Evolutionary conservation across 148 eudicot species (phyloP).

Genomic region (Nepenthes gracilis): DNA sequence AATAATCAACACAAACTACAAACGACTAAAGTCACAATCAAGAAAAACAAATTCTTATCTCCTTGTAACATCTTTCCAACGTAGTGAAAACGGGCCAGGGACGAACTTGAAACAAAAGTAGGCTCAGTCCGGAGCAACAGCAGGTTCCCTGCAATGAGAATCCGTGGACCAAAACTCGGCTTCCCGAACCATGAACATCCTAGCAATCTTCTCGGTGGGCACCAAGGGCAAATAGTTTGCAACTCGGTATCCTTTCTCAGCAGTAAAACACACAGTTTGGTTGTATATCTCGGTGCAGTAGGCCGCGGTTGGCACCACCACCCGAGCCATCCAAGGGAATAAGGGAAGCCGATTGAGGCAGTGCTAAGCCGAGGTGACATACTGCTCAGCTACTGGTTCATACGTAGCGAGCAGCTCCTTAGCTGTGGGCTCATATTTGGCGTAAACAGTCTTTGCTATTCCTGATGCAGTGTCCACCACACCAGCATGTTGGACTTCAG

Average conservation of each 20-base stretch:
- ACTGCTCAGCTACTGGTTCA: conserved; percentile 59
- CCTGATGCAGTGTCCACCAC: conserved; percentile 48
- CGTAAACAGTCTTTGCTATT: conserved; percentile 25
- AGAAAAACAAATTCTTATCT: too few relatives aligned
- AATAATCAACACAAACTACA: too few relatives aligned
- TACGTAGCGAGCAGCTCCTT: conserved; percentile 40
- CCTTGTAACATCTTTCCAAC: too few relatives aligned
- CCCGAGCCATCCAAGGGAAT: conserved; percentile 43
- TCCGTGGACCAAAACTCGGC: not conserved
- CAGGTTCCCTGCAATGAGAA: not conserved
- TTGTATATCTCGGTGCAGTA: conserved; percentile 60
- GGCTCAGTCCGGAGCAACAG: not conserved
- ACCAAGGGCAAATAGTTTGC: conserved; percentile 43
- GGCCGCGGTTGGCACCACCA: conserved; percentile 45
- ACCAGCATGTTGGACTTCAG: conserved; percentile 55
- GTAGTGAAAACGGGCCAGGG: too few relatives aligned
- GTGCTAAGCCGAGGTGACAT: conserved; percentile 54
- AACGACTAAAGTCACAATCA: too few relatives aligned
- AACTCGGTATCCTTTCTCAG: conserved; percentile 32
- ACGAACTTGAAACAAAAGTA: too few relatives aligned
- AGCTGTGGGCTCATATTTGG: conserved; percentile 41
- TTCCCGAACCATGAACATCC: conserved; percentile 24
- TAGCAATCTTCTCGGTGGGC: conserved; percentile 54
- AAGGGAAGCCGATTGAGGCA: conserved; percentile 38
- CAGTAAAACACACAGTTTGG: conserved; percentile 21